Evolutionary conservation across 2,329 filamentous ascomycete species (phyloP).

Genomic region (Paramyrothecium sp.): DNA sequence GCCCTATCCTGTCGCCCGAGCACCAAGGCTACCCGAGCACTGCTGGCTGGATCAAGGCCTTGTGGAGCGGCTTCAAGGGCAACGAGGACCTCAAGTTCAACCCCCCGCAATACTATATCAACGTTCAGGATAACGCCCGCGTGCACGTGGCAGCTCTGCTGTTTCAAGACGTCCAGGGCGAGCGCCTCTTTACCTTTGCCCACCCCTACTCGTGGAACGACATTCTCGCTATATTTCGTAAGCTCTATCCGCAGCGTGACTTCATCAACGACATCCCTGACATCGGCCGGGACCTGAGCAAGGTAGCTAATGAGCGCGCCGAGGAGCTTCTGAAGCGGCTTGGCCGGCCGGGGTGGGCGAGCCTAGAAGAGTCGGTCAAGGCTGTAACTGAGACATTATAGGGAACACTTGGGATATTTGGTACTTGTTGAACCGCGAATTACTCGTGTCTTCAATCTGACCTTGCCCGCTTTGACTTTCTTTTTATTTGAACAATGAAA

Average conservation of each 20-base stretch:
- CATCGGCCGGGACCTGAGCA: neutral
- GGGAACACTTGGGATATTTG: too few species aligned
- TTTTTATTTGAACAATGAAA: too few species aligned
- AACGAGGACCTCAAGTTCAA: neutral
- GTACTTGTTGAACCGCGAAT: too few species aligned
- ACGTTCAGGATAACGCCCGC: slow-evolving; percentile 3
- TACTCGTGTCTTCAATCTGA: too few species aligned
- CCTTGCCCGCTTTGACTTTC: too few species aligned
- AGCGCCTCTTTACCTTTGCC: slow-evolving; percentile 3
- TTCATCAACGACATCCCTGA: neutral
- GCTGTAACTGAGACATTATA: too few species aligned
- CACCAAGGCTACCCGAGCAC: neutral
- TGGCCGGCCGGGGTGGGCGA: neutral
- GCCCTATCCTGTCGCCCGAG: neutral
- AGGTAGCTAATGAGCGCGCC: neutral
- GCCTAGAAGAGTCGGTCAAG: slow-evolving; percentile 3
- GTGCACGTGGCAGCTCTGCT: slow-evolving; percentile 5
- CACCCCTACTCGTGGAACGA: slow-evolving; percentile 2
- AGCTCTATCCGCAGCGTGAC: neutral
- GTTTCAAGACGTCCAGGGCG: neutral
- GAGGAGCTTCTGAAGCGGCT: neutral
- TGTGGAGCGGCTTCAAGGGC: neutral
- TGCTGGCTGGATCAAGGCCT: neutral
- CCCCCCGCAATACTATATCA: slow-evolving; percentile 2
- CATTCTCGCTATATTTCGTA: neutral